Percentiles rank a stretch among this genome's conserved stretches.
Evolutionary conservation across 106 monocot species (phyloP).

Genomic region (Agapanthus africanus): DNA sequence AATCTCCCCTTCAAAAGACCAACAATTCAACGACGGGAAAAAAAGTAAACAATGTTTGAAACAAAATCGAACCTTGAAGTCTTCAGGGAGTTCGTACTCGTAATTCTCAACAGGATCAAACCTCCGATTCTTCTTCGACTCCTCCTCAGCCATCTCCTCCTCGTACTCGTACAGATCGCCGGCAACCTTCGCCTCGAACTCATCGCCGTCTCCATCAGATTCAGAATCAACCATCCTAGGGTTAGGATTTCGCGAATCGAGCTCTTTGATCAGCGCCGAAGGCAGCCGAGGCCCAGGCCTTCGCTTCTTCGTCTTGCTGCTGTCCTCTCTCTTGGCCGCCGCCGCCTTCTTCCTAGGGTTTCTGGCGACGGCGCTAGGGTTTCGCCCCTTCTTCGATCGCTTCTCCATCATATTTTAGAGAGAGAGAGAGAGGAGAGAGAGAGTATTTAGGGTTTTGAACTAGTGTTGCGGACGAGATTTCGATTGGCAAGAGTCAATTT

Average conservation of each 20-base stretch:
- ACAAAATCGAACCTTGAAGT: slow-evolving; percentile 47
- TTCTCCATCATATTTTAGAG: too few relatives aligned
- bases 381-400: too few relatives aligned
- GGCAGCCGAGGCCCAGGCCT: slow-evolving; percentile 63
- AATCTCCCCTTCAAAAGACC: background rate
- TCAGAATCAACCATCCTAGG: slow-evolving; percentile 11
- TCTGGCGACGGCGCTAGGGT: too few relatives aligned
- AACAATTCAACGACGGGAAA: slow-evolving; percentile 1
- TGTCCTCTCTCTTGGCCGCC: too few relatives aligned
- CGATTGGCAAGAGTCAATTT: too few relatives aligned
- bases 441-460: too few relatives aligned
- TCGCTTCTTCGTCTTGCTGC: background rate
- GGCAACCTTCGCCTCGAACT: background rate
- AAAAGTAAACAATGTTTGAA: background rate
- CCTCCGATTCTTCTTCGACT: slow-evolving; percentile 68
- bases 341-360: too few relatives aligned
- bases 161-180: slow-evolving; percentile 76
- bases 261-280: slow-evolving; percentile 39
- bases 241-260: slow-evolving; percentile 15
- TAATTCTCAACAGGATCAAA: slow-evolving; percentile 84
- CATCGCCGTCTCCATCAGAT: slow-evolving; percentile 7
- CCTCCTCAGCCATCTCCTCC: slow-evolving; percentile 67
- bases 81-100: slow-evolving; percentile 84
- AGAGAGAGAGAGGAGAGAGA: too few relatives aligned
- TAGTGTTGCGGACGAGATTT: too few relatives aligned